Base-by-base conservation (phyloP, 1,284 basidiomycete genomes). In the Puccinia triticina region DNA sequence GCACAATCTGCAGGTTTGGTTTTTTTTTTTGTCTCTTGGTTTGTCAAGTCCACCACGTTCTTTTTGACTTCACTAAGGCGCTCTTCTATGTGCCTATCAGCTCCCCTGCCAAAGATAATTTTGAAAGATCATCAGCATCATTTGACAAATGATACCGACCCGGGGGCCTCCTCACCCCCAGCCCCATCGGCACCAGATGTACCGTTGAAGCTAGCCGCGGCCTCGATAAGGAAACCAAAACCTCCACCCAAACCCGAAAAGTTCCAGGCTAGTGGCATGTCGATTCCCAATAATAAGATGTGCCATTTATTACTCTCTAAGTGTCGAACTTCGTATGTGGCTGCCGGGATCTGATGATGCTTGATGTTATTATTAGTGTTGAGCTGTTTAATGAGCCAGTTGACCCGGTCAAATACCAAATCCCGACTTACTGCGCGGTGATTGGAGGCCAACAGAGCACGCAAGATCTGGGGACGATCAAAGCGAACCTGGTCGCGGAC, bases 241-340 rank as follows among this genome's bases (percentile, higher is more conserved):
- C 85, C 87, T 23, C 77, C 77, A 84, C 85, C 77, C 84, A 86
- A 78, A 86, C 85, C 91, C 0, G 90, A 90, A 8, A 93, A 93
- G 86, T 91, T 92, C 18, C 94, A 95, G 86, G 89, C 91, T 2
- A 90, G 90, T 53, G 95, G 95, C 67, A 93, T 98, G 93, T 90
- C 90, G 37, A 87, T 92, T 61, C 90, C 91, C 57, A 96, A 98
- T 87, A 87, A 94, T 83, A 91, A 91, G 76, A 93, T 93, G 0
- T 95, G 92, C 86, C 90, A 92, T 64, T 23, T 16, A 16, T 46
- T 46, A 23, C 7, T 87, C 23, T 37, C 10, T 14, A 59, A 40
- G 21, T 46, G 57, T 67, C 83, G 18, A 80, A 87, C 34, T 84
- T 84, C n/a, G 86, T n/a, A n/a, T 87, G 21, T n/a, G 87, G 86